A percentile compares a stretch with the other conserved stretches of the same genome.
Evolutionary conservation across 2,329 filamentous ascomycete species (phyloP).

Genomic region (Samsoniella hepiali): DNA sequence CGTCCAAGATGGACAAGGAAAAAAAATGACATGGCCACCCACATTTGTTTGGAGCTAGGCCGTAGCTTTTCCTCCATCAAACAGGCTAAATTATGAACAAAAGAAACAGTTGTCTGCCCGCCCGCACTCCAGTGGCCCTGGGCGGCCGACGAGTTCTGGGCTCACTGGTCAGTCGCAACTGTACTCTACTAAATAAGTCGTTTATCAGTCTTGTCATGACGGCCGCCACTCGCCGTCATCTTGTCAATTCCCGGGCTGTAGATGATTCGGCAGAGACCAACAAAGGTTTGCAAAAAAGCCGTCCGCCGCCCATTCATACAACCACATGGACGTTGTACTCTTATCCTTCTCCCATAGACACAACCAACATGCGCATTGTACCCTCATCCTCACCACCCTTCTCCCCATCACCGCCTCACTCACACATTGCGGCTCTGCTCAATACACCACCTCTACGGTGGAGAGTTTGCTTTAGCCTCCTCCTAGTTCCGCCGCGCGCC

Average conservation of each 20-base stretch:
- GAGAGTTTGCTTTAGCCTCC: not conserved
- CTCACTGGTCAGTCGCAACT: too few relatives aligned
- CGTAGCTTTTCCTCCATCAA: not conserved
- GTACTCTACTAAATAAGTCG: too few relatives aligned
- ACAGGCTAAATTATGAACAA: not conserved
- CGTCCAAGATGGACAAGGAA: constrained; percentile 8
- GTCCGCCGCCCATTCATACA: not conserved
- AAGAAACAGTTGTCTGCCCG: too few relatives aligned
- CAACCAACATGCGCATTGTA: too few relatives aligned
- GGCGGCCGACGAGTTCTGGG: too few relatives aligned
- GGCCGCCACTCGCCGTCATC: too few relatives aligned
- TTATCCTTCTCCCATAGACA: too few relatives aligned
- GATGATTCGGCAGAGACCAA: too few relatives aligned
- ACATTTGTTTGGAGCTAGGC: not conserved
- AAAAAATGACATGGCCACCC: constrained; percentile 11
- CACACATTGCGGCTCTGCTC: not conserved
- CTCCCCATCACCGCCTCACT: not conserved
- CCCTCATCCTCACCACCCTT: not conserved
- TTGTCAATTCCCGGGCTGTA: too few relatives aligned
- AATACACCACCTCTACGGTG: not conserved
- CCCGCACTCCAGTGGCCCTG: too few relatives aligned
- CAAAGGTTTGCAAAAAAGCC: too few relatives aligned
- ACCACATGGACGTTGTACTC: not conserved
- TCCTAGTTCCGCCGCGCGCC: not conserved
- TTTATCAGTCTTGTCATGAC: too few relatives aligned